Evolutionary conservation across 2,329 filamentous ascomycete species (phyloP), one percentile per base, ranked within the genome.

Genomic region (Coniochaeta sp.): DNA sequence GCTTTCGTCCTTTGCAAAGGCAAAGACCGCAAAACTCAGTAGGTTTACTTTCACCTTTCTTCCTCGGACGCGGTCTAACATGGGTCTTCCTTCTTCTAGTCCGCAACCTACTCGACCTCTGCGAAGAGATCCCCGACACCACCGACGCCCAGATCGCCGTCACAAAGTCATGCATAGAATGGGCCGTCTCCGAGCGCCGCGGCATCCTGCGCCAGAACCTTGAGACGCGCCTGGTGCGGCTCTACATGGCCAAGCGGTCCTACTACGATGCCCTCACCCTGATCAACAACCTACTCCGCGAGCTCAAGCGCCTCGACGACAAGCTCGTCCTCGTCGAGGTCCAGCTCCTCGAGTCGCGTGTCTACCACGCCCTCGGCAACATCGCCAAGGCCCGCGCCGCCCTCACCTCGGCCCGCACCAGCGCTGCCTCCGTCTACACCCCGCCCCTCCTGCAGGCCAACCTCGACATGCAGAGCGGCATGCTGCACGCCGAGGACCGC

Each of bases 101-200:
- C 68, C 93, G 95, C 68, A 92, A 97, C 78, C 87, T 99, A 28
- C 89, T 99, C 74, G 95, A 99, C 76, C 87, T 97, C 74, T 95
- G 98, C 81, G 87, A 90, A 69, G 85, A 89, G 70, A 97, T 98
- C 69, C 95, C 96, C 70, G 89, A 97, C 77, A 95, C 91, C 68
- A 89, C 89, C 80, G 95, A 99, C 74, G 90, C 89, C 72, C 95
- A 99, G 79, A 92, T 96, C 74, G 80, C 88, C 74, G 91, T 97
- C 69, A 99, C 95, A 71, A 96, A 96, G 78, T 96, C 95, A 77
- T 98, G 92, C 80, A 99, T 99, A 86, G 93, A 98, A 79, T 99
- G 95, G 95, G 95, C 95, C 57, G 91, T 93, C 59, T 90, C 91
- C 58, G 92, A 98, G 80, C 90, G 93, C 69, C 89, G 95, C 72